Conservation (phyloP, 2,329 filamentous ascomycete genomes). For the Lachnellula arida region DNA sequence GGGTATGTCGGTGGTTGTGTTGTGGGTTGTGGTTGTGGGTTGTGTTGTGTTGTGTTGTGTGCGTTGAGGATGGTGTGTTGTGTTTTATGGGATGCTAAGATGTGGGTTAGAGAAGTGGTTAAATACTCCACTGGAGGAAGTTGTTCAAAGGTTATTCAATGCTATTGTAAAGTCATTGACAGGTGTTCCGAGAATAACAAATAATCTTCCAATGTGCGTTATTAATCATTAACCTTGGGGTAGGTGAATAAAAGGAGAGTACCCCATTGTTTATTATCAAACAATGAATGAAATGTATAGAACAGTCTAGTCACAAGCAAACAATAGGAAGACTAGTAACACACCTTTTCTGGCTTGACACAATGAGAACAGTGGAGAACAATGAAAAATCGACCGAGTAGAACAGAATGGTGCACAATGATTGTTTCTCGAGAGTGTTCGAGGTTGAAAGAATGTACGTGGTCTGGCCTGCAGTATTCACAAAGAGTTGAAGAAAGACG, state of each 20-base stretch:
- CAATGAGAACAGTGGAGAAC: not conserved
- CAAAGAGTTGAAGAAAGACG: conserved; percentile 10
- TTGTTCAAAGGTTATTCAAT: too few relatives aligned
- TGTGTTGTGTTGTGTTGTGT: not conserved
- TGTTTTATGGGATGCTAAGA: not conserved
- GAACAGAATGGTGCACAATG: not conserved
- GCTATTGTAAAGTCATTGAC: too few relatives aligned
- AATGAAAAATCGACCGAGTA: conserved; percentile 1
- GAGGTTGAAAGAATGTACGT: conserved; percentile 15
- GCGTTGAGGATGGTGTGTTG: not conserved
- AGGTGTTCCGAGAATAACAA: not conserved
- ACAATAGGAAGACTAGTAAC: not conserved
- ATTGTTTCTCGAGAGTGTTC: conserved; percentile 8
- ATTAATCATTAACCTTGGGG: not conserved
- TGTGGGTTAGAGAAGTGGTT: too few relatives aligned
- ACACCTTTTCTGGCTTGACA: not conserved
- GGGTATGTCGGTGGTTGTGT: not conserved
- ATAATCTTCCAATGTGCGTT: not conserved
- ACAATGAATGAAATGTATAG: not conserved
- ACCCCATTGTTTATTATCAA: not conserved
- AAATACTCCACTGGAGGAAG: too few relatives aligned
- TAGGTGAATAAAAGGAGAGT: too few relatives aligned
- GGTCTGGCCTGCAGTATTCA: conserved; percentile 10
- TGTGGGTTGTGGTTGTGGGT: not conserved
- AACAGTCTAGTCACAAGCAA: not conserved